Evolutionary conservation across 352 stramenopile genomes (phyloP).

Genomic region (Pythium aristosporum): DNA sequence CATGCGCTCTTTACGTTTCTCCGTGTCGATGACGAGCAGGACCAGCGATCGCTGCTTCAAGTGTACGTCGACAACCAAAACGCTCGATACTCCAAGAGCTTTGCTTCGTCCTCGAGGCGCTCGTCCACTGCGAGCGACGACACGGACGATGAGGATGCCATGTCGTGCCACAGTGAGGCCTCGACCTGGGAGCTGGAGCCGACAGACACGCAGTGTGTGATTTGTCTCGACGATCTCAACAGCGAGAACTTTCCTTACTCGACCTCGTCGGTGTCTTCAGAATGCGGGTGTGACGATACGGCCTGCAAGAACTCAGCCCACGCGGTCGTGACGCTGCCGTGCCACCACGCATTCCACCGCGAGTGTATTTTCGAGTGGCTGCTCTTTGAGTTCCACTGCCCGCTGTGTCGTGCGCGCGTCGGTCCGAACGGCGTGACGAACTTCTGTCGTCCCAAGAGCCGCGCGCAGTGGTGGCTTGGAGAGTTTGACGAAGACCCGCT

Average conservation of each 20-base stretch:
- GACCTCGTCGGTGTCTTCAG: slow-evolving; percentile 11
- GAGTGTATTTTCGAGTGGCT: slow-evolving; percentile 79
- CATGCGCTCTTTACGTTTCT: slow-evolving; percentile 62
- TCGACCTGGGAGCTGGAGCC: slow-evolving; percentile 38
- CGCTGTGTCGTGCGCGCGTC: slow-evolving; percentile 56
- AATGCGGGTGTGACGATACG: slow-evolving; percentile 26
- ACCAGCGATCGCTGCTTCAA: slow-evolving; percentile 64
- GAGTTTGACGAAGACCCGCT: slow-evolving; percentile 63
- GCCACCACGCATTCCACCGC: slow-evolving; percentile 69
- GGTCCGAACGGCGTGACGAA: slow-evolving; percentile 54
- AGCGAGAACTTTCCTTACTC: slow-evolving; percentile 15
- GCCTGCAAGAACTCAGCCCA: slow-evolving; percentile 22
- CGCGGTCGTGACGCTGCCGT: slow-evolving; percentile 44
- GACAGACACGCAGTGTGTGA: slow-evolving; percentile 39
- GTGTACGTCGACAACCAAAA: slow-evolving; percentile 64
- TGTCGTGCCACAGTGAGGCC: slow-evolving; percentile 26
- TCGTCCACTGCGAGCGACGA: slow-evolving; percentile 10
- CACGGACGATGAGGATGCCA: not conserved
- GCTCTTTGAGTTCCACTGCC: slow-evolving; percentile 69
- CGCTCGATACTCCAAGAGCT: slow-evolving; percentile 34
- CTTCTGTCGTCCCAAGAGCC: slow-evolving; percentile 53
- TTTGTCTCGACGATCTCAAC: slow-evolving; percentile 50
- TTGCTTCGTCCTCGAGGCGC: slow-evolving; percentile 24
- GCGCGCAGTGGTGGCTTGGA: slow-evolving; percentile 67
- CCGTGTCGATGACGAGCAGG: slow-evolving; percentile 42